Percentiles rank a stretch among this genome's conserved stretches.
Conservation (phyloP, 768 basidiomycete genomes). For the Lentinula edodes region DNA sequence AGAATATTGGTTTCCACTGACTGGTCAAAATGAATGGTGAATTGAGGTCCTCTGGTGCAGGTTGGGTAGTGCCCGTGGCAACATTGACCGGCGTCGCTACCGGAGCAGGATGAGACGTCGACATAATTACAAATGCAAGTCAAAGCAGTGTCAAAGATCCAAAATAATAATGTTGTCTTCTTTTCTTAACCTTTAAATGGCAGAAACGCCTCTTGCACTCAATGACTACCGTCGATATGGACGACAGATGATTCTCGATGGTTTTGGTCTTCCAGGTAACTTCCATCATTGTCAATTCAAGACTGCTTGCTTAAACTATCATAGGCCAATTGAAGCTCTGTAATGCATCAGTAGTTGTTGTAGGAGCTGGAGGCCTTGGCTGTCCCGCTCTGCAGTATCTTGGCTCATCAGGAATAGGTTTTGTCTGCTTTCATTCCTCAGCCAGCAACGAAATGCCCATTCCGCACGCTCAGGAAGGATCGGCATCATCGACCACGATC, state of each 20-base stretch:
- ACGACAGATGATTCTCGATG: conserved; percentile 91
- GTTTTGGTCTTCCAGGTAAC: conserved; percentile 79
- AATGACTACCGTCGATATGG: conserved; percentile 89
- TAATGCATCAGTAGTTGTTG: conserved; percentile 70
- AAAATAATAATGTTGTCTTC: neutral
- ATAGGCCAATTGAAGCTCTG: conserved; percentile 83
- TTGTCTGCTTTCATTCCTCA: conserved; percentile 17
- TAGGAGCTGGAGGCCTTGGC: conserved; percentile 94
- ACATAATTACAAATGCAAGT: neutral
- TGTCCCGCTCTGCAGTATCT: conserved; percentile 96
- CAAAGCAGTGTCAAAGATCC: neutral
- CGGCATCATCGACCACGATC: conserved; percentile 85
- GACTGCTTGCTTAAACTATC: neutral
- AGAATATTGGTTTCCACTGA: neutral
- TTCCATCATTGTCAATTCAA: neutral
- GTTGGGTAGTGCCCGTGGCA: neutral
- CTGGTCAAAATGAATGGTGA: conserved; percentile 5
- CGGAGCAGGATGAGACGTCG: neutral
- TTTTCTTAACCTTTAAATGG: neutral
- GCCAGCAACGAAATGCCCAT: conserved; percentile 5
- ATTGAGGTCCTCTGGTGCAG: conserved; percentile 3
- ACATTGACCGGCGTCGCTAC: neutral
- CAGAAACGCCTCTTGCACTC: conserved; percentile 25
- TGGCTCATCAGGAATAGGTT: conserved; percentile 87
- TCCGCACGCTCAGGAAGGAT: conserved; percentile 55